phyloP scores from a whole-genome alignment of 2,329 filamentous ascomycete genomes.

The Cladophialophora exuberans region DNA sequence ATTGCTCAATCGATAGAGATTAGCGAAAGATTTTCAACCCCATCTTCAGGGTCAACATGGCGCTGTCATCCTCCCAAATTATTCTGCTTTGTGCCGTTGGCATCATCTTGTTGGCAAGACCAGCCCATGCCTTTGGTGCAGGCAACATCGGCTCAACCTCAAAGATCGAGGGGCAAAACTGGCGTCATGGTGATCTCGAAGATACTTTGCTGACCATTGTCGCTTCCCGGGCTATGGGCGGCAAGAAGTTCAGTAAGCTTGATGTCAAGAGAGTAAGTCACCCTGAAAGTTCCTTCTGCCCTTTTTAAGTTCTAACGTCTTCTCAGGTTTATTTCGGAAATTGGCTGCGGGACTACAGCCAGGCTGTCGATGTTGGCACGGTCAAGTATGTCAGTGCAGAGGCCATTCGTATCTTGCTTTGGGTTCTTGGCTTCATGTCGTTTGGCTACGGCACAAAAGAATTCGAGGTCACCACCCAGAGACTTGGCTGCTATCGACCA shows the following conservation, averaged over 20 bases:
- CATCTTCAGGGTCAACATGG: constrained; percentile 22
- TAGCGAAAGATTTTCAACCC: neutral
- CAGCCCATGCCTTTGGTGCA: constrained; percentile 78
- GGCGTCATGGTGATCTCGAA: constrained; percentile 91
- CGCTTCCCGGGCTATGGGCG: constrained; percentile 64
- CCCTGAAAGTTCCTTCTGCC: neutral
- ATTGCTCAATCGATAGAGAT: neutral
- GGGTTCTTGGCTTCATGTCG: constrained; percentile 85
- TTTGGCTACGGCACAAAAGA: constrained; percentile 83
- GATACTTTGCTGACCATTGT: constrained; percentile 79
- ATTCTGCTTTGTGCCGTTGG: constrained; percentile 31
- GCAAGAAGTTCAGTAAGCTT: constrained; percentile 86
- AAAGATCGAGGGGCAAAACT: constrained; percentile 82
- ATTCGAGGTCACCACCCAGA: constrained; percentile 79
- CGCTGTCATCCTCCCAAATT: constrained; percentile 29
- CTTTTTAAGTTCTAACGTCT: neutral
- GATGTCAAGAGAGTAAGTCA: constrained; percentile 63
- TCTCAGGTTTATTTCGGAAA: constrained; percentile 89
- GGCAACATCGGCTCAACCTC: constrained; percentile 82
- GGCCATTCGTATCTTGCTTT: constrained; percentile 86
- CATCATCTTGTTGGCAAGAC: constrained; percentile 68
- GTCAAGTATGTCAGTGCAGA: constrained; percentile 89
- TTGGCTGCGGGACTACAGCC: constrained; percentile 91
- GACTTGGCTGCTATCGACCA: constrained; percentile 78
- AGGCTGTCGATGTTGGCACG: constrained; percentile 90